These are phyloP conservation scores for Yamadazyma spencermartinsiae DNA, from an alignment of 1,139 yeast species.

Conservation along the genomic window DNA sequence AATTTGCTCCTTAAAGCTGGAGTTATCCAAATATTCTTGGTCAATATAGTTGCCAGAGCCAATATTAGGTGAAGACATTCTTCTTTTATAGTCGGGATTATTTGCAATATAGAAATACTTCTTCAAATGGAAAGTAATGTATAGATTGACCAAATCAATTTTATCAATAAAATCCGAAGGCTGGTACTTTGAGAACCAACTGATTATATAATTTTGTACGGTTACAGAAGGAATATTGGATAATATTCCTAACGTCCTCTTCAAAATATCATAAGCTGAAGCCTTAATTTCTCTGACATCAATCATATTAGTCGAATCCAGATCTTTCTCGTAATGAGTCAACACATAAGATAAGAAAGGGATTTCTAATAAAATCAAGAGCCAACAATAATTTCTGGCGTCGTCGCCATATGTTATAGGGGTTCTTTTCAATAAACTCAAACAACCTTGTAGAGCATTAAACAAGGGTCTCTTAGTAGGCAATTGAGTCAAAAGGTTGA, in stretches of 20 bases:
- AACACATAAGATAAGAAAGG: constrained; percentile 57
- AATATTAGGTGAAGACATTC: constrained; percentile 4
- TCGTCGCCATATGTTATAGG: constrained; percentile 35
- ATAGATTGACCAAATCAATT: constrained; percentile 59
- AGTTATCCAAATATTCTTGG: constrained; percentile 21
- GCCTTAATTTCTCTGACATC: constrained; percentile 54
- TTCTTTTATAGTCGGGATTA: constrained; percentile 27
- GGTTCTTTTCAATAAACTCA: constrained; percentile 46
- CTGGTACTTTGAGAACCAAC: constrained; percentile 57
- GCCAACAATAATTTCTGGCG: constrained; percentile 49
- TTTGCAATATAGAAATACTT: constrained; percentile 38
- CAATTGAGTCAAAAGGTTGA: constrained; percentile 41
- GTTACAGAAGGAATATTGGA: constrained; percentile 48
- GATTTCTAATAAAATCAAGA: constrained; percentile 60
- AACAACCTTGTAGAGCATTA: constrained; percentile 50
- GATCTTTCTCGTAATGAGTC: constrained; percentile 22
- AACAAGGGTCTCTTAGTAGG: constrained; percentile 64
- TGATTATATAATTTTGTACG: constrained; percentile 46
- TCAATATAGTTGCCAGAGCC: too few species aligned
- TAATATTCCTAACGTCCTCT: constrained; percentile 64
- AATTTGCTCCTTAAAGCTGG: constrained; percentile 19
- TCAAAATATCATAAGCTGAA: constrained; percentile 62
- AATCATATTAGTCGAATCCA: constrained; percentile 25
- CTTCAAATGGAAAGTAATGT: constrained; percentile 62
- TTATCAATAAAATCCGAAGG: constrained; percentile 41